Conservation (phyloP, 495 filamentous ascomycete species). For the Lepraria neglecta region DNA sequence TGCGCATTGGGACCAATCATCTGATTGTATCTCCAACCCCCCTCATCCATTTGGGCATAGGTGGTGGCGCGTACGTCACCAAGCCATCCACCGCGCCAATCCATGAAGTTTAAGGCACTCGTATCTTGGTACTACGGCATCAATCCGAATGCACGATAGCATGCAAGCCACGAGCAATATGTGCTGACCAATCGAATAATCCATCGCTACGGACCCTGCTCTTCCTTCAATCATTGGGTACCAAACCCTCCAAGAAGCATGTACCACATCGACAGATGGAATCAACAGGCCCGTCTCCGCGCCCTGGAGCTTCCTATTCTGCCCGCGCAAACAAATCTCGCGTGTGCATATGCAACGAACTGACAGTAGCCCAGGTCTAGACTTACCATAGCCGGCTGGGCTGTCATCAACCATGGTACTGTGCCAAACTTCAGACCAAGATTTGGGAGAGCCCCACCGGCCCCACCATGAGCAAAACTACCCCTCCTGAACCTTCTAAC, state of each 20-base stretch:
- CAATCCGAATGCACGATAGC: not conserved
- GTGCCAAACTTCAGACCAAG: no score
- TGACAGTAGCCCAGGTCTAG: no score
- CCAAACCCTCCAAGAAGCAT: not conserved
- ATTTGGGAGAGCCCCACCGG: not conserved
- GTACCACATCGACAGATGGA: slow-evolving; percentile 4
- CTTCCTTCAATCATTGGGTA: not conserved
- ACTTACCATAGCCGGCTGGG: no score
- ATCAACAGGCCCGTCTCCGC: not conserved
- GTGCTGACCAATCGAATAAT: not conserved
- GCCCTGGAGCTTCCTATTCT: not conserved
- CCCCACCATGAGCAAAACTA: not conserved
- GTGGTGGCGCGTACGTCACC: slow-evolving; percentile 2
- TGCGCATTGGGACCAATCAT: not conserved
- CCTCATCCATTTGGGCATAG: not conserved
- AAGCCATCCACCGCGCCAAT: slow-evolving; percentile 3
- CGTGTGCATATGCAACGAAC: no score
- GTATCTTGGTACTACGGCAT: slow-evolving; percentile 1
- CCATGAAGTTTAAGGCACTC: slow-evolving; percentile 1
- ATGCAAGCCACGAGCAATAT: not conserved
- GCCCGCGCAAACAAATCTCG: not conserved
- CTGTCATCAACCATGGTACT: no score
- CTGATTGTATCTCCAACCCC: not conserved
- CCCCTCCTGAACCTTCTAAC: not conserved
- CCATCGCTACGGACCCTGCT: not conserved